These are phyloP conservation scores for Exophiala spinifera DNA, from an alignment of 2,329 filamentous ascomycete species.

Conservation along the genomic window DNA sequence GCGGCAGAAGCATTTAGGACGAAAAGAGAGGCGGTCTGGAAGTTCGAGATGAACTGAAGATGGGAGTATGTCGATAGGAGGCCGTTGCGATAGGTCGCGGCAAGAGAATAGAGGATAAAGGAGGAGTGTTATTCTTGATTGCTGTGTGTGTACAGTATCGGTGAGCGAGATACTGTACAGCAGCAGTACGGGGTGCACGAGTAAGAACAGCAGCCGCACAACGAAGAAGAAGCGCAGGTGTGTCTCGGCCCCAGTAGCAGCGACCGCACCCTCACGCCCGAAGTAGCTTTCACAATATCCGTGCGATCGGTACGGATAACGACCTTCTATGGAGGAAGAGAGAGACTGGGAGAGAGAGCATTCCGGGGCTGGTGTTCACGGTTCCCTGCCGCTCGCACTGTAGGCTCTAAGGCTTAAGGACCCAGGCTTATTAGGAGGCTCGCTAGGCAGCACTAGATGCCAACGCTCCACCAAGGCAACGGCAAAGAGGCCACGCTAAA, in stretches of 20 bases:
- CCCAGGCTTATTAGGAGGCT: no score
- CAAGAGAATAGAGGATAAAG: background rate
- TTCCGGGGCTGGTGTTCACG: no score
- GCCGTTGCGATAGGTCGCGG: background rate
- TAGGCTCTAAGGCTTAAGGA: background rate
- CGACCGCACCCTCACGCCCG: no score
- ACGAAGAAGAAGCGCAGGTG: background rate
- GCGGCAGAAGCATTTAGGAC: background rate
- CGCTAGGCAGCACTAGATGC: no score
- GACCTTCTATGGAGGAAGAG: no score
- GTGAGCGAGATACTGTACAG: background rate
- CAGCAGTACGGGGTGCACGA: no score
- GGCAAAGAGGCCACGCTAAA: background rate
- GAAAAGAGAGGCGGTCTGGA: constrained; percentile 4
- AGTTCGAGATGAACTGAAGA: background rate
- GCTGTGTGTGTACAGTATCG: background rate
- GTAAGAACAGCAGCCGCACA: background rate
- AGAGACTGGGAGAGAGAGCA: no score
- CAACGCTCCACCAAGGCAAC: background rate
- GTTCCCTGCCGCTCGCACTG: no score
- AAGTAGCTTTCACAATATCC: no score
- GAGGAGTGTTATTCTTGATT: constrained; percentile 1
- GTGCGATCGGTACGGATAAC: no score
- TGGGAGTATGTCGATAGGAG: background rate
- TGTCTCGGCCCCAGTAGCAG: background rate